These are phyloP conservation scores for Hawksworthiomyces lignivorus DNA, from an alignment of 2,329 filamentous ascomycete species.

Conservation along the genomic window DNA sequence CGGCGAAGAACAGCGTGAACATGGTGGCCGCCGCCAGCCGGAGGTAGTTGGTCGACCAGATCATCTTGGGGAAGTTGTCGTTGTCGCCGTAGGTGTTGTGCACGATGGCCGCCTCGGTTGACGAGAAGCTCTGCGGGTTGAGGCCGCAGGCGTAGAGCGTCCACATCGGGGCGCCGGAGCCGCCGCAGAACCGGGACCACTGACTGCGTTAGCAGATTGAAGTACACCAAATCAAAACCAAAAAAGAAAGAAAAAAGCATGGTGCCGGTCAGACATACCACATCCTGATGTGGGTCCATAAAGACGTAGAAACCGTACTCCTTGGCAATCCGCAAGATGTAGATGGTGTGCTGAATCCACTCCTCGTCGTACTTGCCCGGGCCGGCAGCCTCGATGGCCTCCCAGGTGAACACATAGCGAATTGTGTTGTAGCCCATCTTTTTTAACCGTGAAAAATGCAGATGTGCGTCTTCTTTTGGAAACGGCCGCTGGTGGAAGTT, in stretches of 20 bases:
- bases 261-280: constrained; percentile 52
- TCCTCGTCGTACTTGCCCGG: constrained; percentile 90
- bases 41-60: constrained; percentile 97
- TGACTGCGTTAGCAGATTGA: constrained; percentile 26
- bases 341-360: constrained; percentile 86
- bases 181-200: constrained; percentile 93
- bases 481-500: constrained; percentile 87
- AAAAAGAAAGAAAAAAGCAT: background rate
- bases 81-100: constrained; percentile 90
- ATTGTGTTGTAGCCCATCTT: constrained; percentile 95
- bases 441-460: constrained; percentile 78
- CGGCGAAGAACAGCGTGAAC: constrained; percentile 90
- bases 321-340: constrained; percentile 74
- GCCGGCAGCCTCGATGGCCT: constrained; percentile 89
- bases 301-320: constrained; percentile 92
- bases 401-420: constrained; percentile 96
- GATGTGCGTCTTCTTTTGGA: constrained; percentile 68
- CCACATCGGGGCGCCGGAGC: constrained; percentile 95
- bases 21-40: constrained; percentile 81
- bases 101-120: constrained; percentile 85
- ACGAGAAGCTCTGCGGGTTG: constrained; percentile 75
- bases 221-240: background rate
- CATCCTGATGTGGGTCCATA: constrained; percentile 98
- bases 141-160: constrained; percentile 91
- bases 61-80: constrained; percentile 91